Conservation (phyloP, 345 rosid genomes). For the Mallotus nudiflorus region DNA sequence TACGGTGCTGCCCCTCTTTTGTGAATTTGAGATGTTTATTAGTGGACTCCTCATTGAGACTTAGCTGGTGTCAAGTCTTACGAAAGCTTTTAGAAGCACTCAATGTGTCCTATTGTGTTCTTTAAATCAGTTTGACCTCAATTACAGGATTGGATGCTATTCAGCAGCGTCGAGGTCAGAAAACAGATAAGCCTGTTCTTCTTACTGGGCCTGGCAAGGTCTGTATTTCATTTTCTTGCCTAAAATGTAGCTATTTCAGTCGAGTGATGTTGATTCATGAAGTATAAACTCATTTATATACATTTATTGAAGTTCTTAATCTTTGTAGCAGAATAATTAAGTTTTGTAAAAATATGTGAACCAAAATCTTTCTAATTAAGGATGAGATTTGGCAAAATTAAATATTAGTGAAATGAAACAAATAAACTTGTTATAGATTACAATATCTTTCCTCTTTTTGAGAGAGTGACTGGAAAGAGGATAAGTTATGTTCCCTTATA, state of each 20-base stretch:
- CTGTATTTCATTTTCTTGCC: slow-evolving; percentile 18
- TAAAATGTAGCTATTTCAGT: background rate
- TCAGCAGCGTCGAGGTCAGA: slow-evolving; percentile 78
- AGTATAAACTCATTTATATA: background rate
- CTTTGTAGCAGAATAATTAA: background rate
- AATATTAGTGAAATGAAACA: background rate
- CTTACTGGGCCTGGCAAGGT: slow-evolving; percentile 97
- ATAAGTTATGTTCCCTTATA: too few relatives aligned
- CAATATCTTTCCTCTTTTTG: too few relatives aligned
- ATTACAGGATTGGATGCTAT: slow-evolving; percentile 80
- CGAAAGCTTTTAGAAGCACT: background rate
- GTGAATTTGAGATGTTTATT: background rate
- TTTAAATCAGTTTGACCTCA: background rate
- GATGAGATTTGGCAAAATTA: background rate
- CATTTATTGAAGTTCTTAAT: background rate
- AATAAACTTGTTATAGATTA: background rate
- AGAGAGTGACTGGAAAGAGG: too few relatives aligned
- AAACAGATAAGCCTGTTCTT: slow-evolving; percentile 74
- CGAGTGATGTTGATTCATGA: background rate
- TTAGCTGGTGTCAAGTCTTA: background rate
- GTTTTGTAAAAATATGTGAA: background rate
- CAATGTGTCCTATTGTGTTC: background rate
- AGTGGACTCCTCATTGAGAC: background rate
- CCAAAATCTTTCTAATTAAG: background rate
- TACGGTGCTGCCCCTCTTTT: background rate